Conservation (phyloP, 2,329 filamentous ascomycete species). For the Triangularia verruculosa region DNA sequence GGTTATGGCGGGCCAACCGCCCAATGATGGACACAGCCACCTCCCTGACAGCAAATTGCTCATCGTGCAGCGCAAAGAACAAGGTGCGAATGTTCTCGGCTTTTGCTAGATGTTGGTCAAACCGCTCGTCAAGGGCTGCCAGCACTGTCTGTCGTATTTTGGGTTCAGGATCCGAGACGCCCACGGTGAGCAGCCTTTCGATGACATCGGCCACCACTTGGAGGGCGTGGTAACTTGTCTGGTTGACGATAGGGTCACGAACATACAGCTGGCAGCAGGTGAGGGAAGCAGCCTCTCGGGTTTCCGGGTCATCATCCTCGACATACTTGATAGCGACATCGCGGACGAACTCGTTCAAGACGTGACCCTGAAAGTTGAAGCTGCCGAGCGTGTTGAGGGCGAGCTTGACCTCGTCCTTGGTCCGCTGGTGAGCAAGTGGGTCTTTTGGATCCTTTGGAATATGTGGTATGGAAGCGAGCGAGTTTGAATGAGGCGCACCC, state of each 20-base stretch:
- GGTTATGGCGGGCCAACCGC: slow-evolving; percentile 84
- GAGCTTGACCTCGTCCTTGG: slow-evolving; percentile 84
- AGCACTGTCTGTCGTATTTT: slow-evolving; percentile 88
- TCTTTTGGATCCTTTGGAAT: slow-evolving; percentile 87
- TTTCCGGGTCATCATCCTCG: slow-evolving; percentile 90
- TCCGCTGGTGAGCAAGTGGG: slow-evolving; percentile 72
- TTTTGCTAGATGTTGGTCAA: slow-evolving; percentile 94
- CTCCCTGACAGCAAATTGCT: slow-evolving; percentile 87
- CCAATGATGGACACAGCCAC: slow-evolving; percentile 96
- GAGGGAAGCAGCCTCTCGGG: slow-evolving; percentile 87
- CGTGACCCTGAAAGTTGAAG: slow-evolving; percentile 86
- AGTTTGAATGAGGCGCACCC: slow-evolving; percentile 80
- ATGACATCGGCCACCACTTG: slow-evolving; percentile 98
- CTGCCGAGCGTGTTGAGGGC: slow-evolving; percentile 95
- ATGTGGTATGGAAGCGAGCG: slow-evolving; percentile 75
- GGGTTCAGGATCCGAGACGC: slow-evolving; percentile 85
- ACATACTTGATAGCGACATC: slow-evolving; percentile 98
- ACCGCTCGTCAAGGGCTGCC: slow-evolving; percentile 84
- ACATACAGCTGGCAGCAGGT: slow-evolving; percentile 98
- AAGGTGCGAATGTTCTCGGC: slow-evolving; percentile 95
- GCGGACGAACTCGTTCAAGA: slow-evolving; percentile 96
- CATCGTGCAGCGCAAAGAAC: slow-evolving; percentile 94
- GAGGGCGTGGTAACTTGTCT: slow-evolving; percentile 94
- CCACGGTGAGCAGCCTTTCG: slow-evolving; percentile 90
- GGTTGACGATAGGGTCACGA: slow-evolving; percentile 93